Evolutionary conservation across 2,329 filamentous ascomycete species (phyloP).

Genomic region (Beauveria sp.): DNA sequence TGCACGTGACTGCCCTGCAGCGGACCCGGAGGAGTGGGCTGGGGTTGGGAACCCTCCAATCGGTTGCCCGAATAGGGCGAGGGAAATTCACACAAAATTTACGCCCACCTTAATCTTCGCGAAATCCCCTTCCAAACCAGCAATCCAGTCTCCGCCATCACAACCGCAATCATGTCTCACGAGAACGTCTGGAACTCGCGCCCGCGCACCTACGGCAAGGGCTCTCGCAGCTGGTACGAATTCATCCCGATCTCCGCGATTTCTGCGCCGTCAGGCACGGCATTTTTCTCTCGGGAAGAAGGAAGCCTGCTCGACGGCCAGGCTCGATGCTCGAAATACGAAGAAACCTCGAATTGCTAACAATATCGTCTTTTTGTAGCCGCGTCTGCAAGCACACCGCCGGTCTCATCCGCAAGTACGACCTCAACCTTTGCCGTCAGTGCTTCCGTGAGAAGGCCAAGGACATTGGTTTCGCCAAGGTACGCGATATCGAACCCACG

Average conservation of each 20-base stretch:
- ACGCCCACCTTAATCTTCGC: conserved; percentile 25
- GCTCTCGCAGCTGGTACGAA: conserved; percentile 82
- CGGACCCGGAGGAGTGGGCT: conserved; percentile 16
- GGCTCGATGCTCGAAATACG: conserved; percentile 16
- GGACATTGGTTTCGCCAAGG: conserved; percentile 69
- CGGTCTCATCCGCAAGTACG: conserved; percentile 99
- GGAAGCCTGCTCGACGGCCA: not conserved
- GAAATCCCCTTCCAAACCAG: conserved; percentile 25
- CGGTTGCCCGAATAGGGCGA: conserved; percentile 22
- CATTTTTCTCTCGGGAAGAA: not conserved
- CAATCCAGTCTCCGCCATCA: conserved; percentile 19
- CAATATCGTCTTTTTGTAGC: conserved; percentile 32
- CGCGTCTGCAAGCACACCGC: conserved; percentile 82
- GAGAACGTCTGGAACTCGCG: conserved; percentile 99
- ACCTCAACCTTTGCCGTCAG: conserved; percentile 80
- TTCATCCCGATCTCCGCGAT: not conserved
- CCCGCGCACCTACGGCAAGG: conserved; percentile 95
- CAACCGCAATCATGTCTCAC: conserved; percentile 55
- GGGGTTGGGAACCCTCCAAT: conserved; percentile 32
- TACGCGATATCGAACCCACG: conserved; percentile 26
- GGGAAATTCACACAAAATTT: conserved; percentile 34
- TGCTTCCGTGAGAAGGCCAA: conserved; percentile 69
- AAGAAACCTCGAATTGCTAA: conserved; percentile 24
- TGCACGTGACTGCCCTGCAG: conserved; percentile 15
- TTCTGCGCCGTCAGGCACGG: not conserved